Conservation (phyloP, 352 stramenopile genomes). For the Globisporangium okanoganense region DNA sequence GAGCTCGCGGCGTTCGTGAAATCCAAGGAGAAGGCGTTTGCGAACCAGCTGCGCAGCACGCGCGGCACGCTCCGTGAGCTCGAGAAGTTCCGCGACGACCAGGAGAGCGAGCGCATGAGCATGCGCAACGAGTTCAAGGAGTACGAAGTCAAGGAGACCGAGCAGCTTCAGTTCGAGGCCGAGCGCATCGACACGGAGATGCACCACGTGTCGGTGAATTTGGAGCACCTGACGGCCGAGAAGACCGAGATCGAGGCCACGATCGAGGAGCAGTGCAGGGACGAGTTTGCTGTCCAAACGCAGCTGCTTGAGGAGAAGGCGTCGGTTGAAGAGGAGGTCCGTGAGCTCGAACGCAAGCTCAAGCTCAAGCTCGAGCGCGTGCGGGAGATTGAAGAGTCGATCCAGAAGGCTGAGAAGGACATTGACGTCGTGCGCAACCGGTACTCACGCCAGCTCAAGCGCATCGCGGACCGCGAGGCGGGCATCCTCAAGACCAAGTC, state of each 20-base stretch:
- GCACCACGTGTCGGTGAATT: constrained; percentile 68
- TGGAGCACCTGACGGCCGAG: constrained; percentile 64
- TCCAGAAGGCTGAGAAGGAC: constrained; percentile 69
- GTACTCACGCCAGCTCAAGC: constrained; percentile 78
- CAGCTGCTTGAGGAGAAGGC: constrained; percentile 55
- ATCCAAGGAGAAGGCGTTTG: constrained; percentile 74
- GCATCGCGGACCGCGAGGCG: constrained; percentile 70
- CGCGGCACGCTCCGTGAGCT: constrained; percentile 67
- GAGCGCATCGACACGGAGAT: constrained; percentile 73
- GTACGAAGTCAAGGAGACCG: constrained; percentile 62
- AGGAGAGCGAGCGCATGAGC: constrained; percentile 43
- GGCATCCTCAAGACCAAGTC: constrained; percentile 68
- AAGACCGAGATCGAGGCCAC: constrained; percentile 75
- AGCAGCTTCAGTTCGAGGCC: constrained; percentile 76
- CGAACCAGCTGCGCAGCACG: constrained; percentile 71
- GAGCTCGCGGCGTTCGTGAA: constrained; percentile 70
- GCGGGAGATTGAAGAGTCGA: constrained; percentile 53
- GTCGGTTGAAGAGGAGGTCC: constrained; percentile 66
- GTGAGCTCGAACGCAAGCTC: constrained; percentile 66
- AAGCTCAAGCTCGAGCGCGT: constrained; percentile 55
- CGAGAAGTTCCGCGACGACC: constrained; percentile 74
- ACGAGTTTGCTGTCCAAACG: constrained; percentile 49
- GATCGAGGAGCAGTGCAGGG: constrained; percentile 72
- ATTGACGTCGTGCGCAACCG: constrained; percentile 70
- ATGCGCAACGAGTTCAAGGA: constrained; percentile 56